These are phyloP conservation scores for Pythium brachiatum DNA, from an alignment of 352 stramenopile species.

Conservation along the genomic window DNA sequence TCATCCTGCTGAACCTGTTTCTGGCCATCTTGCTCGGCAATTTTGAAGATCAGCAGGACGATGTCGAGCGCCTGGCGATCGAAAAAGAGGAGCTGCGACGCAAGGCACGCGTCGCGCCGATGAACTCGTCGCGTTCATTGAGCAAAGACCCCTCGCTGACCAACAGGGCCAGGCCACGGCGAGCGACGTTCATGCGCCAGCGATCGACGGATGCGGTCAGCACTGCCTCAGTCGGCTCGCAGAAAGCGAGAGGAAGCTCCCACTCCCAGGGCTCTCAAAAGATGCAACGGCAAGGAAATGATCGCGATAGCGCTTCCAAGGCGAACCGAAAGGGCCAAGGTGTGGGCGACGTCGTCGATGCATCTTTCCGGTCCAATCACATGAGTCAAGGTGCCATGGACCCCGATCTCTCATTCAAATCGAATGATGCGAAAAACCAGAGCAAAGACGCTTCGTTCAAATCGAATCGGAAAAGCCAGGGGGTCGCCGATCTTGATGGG, in stretches of 20 bases:
- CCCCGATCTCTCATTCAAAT: not conserved
- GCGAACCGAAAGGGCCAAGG: not conserved
- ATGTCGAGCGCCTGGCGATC: conserved; percentile 32
- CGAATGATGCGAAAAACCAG: not conserved
- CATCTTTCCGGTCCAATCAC: not conserved
- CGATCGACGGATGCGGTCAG: not conserved
- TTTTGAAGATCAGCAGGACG: conserved; percentile 75
- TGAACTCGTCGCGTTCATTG: not conserved
- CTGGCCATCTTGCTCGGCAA: conserved; percentile 90
- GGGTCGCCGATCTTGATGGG: not conserved
- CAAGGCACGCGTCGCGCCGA: conserved; percentile 33
- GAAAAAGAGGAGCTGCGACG: conserved; percentile 39
- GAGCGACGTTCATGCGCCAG: conserved; percentile 1
- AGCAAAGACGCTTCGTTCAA: not conserved
- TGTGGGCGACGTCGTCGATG: not conserved
- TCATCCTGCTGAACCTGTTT: conserved; percentile 92
- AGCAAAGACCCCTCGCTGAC: not conserved
- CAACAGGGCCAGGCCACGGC: not conserved
- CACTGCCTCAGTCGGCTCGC: not conserved
- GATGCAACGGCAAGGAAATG: not conserved
- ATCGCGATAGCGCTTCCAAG: not conserved
- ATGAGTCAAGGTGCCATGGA: not conserved
- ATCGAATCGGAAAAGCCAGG: not conserved
- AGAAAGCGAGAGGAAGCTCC: not conserved
- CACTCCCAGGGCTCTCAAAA: not conserved